These are phyloP conservation scores for Kodamaea neixiangensis DNA, from an alignment of 805 yeast genomes.

Conservation along the genomic window DNA sequence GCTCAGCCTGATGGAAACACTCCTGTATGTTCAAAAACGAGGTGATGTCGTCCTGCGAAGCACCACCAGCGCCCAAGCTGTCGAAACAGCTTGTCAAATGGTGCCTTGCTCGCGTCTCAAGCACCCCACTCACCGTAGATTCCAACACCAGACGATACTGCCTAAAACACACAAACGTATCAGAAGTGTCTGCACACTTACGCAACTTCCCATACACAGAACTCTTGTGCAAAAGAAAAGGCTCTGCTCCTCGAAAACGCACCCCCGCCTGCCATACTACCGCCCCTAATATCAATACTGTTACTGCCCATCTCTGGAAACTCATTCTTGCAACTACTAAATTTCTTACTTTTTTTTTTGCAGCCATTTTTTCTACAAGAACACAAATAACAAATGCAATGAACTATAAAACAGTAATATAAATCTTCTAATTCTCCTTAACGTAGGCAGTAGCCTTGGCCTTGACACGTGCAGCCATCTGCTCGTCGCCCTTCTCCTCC, in stretches of 20 bases:
- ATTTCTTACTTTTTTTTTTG: not conserved
- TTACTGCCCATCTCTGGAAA: not conserved
- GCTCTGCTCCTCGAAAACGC: not conserved
- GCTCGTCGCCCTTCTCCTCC: constrained; percentile 65
- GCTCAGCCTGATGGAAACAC: not conserved
- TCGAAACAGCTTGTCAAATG: not conserved
- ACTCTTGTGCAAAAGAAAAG: not conserved
- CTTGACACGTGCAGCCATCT: constrained; percentile 79
- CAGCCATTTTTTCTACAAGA: not conserved
- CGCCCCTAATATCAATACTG: not conserved
- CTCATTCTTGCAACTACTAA: not conserved
- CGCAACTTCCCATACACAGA: not conserved
- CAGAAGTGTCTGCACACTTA: not conserved
- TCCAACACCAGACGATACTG: not conserved
- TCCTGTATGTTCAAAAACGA: not conserved
- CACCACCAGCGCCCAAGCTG: not conserved
- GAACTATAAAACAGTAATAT: constrained; percentile 1
- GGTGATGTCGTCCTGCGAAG: not conserved
- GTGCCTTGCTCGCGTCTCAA: not conserved
- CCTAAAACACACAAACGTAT: not conserved
- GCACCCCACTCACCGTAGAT: not conserved
- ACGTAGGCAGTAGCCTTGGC: constrained; percentile 87
- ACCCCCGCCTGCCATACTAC: not conserved
- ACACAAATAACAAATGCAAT: constrained; percentile 2
- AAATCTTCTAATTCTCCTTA: constrained; percentile 21